Evolutionary conservation across 345 rosid genomes (phyloP).

Genomic region (Erucastrum elatum): DNA sequence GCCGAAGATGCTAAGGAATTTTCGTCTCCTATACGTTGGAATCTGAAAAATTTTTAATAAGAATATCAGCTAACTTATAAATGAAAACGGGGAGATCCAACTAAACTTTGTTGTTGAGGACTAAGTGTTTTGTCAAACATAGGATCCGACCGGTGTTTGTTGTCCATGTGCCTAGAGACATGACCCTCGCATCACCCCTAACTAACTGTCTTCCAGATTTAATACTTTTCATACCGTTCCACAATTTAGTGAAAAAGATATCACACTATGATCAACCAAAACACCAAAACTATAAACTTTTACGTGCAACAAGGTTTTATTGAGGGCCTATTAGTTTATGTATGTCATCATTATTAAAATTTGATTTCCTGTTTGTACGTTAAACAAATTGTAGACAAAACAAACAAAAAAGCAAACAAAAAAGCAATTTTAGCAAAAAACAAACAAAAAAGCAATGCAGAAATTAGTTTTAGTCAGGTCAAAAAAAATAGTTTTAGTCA

Average conservation of each 20-base stretch:
- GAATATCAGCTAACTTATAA: neutral
- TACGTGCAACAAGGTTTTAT: neutral
- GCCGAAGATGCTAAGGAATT: constrained; percentile 15
- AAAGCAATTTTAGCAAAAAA: too few species aligned
- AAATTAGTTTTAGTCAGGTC: neutral
- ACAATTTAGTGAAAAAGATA: neutral
- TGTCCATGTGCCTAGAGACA: constrained; percentile 39
- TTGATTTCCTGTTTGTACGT: neutral
- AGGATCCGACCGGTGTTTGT: constrained; percentile 45
- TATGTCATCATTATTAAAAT: constrained; percentile 1
- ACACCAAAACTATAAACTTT: neutral
- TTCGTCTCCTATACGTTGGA: constrained; percentile 23
- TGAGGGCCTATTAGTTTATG: neutral
- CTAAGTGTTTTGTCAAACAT: constrained; percentile 42
- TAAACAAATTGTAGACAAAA: neutral
- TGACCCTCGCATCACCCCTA: constrained; percentile 33
- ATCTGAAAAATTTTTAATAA: neutral
- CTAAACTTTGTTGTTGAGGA: constrained; percentile 31
- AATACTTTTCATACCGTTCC: constrained; percentile 26
- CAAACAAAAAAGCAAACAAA: neutral
- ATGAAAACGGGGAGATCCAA: constrained; percentile 33
- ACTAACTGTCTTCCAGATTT: constrained; percentile 40
- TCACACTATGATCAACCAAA: neutral
- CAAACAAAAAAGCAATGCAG: neutral
- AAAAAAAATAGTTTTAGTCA: neutral